These are phyloP conservation scores for Vicia villosa DNA, from an alignment of 306 rosid species.

Conservation along the genomic window DNA sequence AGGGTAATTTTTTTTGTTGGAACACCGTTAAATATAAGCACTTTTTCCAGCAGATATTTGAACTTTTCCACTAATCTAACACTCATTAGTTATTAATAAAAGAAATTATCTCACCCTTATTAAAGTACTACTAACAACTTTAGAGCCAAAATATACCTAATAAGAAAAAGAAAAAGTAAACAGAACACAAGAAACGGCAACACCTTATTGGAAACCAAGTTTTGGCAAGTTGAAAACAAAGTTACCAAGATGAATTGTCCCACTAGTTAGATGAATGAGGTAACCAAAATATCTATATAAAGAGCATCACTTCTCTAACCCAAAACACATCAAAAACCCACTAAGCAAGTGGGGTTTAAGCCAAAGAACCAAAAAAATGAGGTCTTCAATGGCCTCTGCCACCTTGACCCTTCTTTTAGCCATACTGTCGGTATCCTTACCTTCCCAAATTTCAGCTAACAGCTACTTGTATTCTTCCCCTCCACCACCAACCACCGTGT, in stretches of 20 bases:
- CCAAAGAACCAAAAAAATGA: conserved; percentile 42
- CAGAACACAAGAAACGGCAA: not conserved
- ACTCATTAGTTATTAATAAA: no score
- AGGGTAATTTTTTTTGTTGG: no score
- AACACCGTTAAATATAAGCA: no score
- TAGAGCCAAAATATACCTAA: not conserved
- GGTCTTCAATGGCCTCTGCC: conserved; percentile 53
- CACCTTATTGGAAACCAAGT: not conserved
- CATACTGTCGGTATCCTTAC: conserved; percentile 45
- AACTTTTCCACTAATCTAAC: no score
- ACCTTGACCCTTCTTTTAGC: conserved; percentile 50
- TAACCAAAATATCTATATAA: conserved; percentile 62
- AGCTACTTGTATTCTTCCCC: conserved; percentile 60
- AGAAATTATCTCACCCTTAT: not conserved
- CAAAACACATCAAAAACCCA: conserved; percentile 41
- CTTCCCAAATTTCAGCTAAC: conserved; percentile 43
- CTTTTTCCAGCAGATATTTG: no score
- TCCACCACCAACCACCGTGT: conserved; percentile 37
- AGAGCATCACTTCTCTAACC: not conserved
- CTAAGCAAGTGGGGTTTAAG: conserved; percentile 17
- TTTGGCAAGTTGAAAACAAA: conserved; percentile 11
- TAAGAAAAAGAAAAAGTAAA: not conserved
- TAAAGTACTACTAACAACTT: not conserved
- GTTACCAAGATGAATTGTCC: conserved; percentile 29
- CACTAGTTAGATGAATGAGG: conserved; percentile 21